phyloP scores from a whole-genome alignment of 371 early-diverging fungal genomes.

The Mortierella sp. region DNA sequence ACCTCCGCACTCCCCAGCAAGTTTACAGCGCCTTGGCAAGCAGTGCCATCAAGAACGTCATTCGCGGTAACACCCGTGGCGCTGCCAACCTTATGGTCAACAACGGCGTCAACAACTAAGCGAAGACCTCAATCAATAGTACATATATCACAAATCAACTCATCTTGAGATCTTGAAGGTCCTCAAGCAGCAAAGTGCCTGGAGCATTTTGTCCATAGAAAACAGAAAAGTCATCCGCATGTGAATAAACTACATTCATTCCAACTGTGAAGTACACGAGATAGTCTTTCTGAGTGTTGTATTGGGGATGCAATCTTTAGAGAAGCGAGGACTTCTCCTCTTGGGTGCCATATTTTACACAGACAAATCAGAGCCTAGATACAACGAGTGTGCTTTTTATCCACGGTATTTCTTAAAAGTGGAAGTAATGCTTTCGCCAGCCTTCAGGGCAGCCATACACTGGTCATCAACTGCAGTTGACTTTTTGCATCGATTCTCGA shows the following conservation, averaged over 20 bases:
- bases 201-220: background rate
- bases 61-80: constrained; percentile 29
- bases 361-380: too few species aligned
- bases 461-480: constrained; percentile 70
- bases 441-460: constrained; percentile 75
- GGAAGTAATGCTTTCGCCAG: constrained; percentile 68
- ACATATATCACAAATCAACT: background rate
- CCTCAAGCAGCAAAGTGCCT: background rate
- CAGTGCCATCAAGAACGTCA: constrained; percentile 18
- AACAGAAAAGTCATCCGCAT: background rate
- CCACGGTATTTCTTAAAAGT: constrained; percentile 76
- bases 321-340: too few species aligned
- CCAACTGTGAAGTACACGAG: too few species aligned
- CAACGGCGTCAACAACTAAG: constrained; percentile 35
- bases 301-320: too few species aligned
- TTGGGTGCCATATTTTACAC: too few species aligned
- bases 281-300: too few species aligned
- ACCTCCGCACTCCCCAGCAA: constrained; percentile 8
- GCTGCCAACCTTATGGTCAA: constrained; percentile 46
- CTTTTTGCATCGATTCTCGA: constrained; percentile 64
- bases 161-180: too few species aligned
- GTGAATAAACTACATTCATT: background rate
- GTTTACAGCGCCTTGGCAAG: constrained; percentile 8
- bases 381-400: constrained; percentile 13
- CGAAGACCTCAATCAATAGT: background rate